Conservation (phyloP, 1,284 basidiomycete species). For the Paramarasmius palmivorus region DNA sequence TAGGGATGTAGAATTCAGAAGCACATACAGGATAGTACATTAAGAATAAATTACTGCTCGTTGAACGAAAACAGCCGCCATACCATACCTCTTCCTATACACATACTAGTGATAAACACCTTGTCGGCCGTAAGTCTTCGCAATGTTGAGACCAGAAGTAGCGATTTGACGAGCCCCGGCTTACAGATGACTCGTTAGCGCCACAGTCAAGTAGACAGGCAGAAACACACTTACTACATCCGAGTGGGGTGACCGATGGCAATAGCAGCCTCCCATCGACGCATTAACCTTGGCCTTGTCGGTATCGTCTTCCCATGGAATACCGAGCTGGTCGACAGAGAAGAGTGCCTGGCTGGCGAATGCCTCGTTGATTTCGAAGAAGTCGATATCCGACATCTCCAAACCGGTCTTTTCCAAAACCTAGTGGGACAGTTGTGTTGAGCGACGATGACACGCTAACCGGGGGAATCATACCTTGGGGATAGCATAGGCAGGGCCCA, state of each 20-base stretch:
- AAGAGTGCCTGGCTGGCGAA: slow-evolving; percentile 90
- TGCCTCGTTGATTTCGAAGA: slow-evolving; percentile 95
- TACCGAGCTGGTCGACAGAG: slow-evolving; percentile 72
- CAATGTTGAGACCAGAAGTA: slow-evolving; percentile 81
- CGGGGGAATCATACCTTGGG: slow-evolving; percentile 53
- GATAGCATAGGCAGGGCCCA: slow-evolving; percentile 91
- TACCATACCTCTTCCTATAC: slow-evolving; percentile 92
- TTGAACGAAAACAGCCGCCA: slow-evolving; percentile 80
- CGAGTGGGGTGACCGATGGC: slow-evolving; percentile 87
- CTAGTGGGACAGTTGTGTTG: slow-evolving; percentile 14
- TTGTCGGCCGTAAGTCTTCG: slow-evolving; percentile 76
- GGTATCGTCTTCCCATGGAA: slow-evolving; percentile 60
- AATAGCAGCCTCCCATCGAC: slow-evolving; percentile 85
- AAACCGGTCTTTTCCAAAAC: slow-evolving; percentile 75
- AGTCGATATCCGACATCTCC: slow-evolving; percentile 78
- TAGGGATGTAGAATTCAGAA: too few species aligned
- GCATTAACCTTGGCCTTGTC: slow-evolving; percentile 63
- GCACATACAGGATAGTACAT: too few species aligned
- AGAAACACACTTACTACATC: slow-evolving; percentile 59
- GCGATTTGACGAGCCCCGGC: slow-evolving; percentile 90
- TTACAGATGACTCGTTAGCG: too few species aligned
- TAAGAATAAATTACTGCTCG: slow-evolving; percentile 58
- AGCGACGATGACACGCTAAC: slow-evolving; percentile 47
- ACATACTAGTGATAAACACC: slow-evolving; percentile 92
- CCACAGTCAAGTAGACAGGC: too few species aligned